Conservation (phyloP, 805 yeast species). For the Monosporozyma aquatica region DNA sequence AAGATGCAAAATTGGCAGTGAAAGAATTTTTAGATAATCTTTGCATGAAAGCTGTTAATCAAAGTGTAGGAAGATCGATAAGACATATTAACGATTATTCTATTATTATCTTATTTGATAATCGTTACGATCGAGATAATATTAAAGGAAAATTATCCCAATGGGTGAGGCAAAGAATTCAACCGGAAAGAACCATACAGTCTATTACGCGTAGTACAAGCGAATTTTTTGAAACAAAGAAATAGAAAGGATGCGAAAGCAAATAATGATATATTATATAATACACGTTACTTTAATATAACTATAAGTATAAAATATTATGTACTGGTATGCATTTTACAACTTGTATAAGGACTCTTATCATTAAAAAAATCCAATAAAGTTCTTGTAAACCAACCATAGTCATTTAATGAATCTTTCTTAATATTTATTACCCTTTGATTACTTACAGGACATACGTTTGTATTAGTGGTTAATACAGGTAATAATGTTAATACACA, state of each 20-base stretch:
- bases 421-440: conserved; percentile 25
- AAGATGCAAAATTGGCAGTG: conserved; percentile 41
- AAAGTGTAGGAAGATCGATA: conserved; percentile 86
- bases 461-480: conserved; percentile 27
- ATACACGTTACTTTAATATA: background rate
- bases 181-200: conserved; percentile 11
- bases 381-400: conserved; percentile 30
- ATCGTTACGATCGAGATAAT: conserved; percentile 39
- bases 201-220: conserved; percentile 18
- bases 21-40: conserved; percentile 65
- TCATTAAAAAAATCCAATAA: conserved; percentile 19
- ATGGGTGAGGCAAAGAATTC: conserved; percentile 55
- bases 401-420: conserved; percentile 21
- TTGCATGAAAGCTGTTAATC: conserved; percentile 87
- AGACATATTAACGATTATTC: conserved; percentile 79
- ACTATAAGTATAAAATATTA: background rate
- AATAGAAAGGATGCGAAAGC: too few species aligned
- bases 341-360: conserved; percentile 25
- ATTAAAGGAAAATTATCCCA: conserved; percentile 56
- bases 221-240: conserved; percentile 18
- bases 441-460: conserved; percentile 31
- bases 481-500: conserved; percentile 35
- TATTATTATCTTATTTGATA: conserved; percentile 60
- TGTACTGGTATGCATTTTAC: conserved; percentile 6
- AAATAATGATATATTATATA: too few species aligned